Evolutionary conservation across 2,329 filamentous ascomycete genomes (phyloP).

Genomic region (Onygenales sp.): DNA sequence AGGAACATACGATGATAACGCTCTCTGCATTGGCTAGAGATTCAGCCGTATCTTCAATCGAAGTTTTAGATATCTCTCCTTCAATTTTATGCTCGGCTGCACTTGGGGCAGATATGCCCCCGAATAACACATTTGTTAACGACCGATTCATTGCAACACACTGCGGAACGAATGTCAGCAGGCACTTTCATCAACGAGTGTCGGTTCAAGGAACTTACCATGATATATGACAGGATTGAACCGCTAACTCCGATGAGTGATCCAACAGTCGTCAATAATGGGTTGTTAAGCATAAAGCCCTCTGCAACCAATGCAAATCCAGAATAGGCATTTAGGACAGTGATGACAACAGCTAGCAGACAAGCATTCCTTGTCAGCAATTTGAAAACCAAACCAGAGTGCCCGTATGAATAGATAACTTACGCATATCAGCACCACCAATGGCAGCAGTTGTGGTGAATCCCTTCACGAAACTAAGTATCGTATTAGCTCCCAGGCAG

Average conservation of each 20-base stretch:
- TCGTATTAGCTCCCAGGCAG: conserved; percentile 65
- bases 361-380: conserved; percentile 10
- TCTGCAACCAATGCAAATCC: conserved; percentile 85
- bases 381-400: not conserved
- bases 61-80: conserved; percentile 68
- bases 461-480: conserved; percentile 73
- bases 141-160: conserved; percentile 89
- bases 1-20: conserved; percentile 59
- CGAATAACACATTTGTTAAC: conserved; percentile 81
- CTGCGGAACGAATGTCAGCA: conserved; percentile 12
- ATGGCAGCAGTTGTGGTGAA: conserved; percentile 83
- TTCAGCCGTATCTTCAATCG: conserved; percentile 71
- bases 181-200: not conserved
- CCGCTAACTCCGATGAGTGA: conserved; percentile 82
- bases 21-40: conserved; percentile 65
- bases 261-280: conserved; percentile 73
- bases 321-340: conserved; percentile 81
- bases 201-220: conserved; percentile 25
- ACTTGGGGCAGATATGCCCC: conserved; percentile 60
- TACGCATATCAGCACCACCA: conserved; percentile 85
- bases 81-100: conserved; percentile 67
- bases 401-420: conserved; percentile 6
- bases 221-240: conserved; percentile 78
- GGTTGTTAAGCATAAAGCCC: conserved; percentile 84
- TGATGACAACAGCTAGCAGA: conserved; percentile 64